phyloP scores from a whole-genome alignment of 1,284 basidiomycete species.

The Kalmanozyma brasiliensis region DNA sequence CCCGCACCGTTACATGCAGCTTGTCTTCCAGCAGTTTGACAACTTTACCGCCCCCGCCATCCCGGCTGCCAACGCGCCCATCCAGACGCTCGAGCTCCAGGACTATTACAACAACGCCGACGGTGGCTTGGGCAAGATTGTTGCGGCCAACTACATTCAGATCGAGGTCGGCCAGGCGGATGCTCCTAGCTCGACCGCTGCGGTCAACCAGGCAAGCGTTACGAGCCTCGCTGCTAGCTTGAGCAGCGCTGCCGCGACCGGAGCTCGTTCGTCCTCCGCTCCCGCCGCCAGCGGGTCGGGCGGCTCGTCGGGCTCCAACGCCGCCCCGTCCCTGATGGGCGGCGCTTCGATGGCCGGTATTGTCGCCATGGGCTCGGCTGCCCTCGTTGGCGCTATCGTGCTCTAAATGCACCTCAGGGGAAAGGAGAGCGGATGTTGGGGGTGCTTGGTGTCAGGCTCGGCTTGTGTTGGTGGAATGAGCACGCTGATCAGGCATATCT shows the following conservation, averaged over 20 bases:
- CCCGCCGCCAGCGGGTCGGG: slow-evolving; percentile 9
- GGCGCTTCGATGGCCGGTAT: slow-evolving; percentile 27
- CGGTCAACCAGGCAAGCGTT: slow-evolving; percentile 32
- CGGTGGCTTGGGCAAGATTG: slow-evolving; percentile 51
- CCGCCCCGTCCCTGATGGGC: slow-evolving; percentile 17
- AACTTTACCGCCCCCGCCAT: slow-evolving; percentile 48
- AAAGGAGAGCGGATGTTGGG: too few species aligned
- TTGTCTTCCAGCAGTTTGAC: slow-evolving; percentile 54
- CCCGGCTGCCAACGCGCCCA: slow-evolving; percentile 30
- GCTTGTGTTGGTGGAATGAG: too few species aligned
- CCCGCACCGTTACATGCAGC: slow-evolving; percentile 58
- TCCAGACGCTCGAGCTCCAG: slow-evolving; percentile 27
- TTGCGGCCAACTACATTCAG: slow-evolving; percentile 58
- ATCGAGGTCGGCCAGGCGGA: slow-evolving; percentile 40
- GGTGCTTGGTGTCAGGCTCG: too few species aligned
- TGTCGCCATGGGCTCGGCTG: slow-evolving; percentile 37
- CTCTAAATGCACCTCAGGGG: too few species aligned
- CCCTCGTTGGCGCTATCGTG: slow-evolving; percentile 31
- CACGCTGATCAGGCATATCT: background rate
- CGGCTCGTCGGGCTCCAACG: slow-evolving; percentile 6
- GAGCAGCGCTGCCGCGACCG: slow-evolving; percentile 26
- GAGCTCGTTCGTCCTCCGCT: slow-evolving; percentile 16
- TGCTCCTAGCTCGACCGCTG: slow-evolving; percentile 41
- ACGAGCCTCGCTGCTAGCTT: slow-evolving; percentile 40
- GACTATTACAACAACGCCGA: slow-evolving; percentile 48